Conservation (phyloP, 2,329 filamentous ascomycete species). For the Phyllosticta capitalensis region DNA sequence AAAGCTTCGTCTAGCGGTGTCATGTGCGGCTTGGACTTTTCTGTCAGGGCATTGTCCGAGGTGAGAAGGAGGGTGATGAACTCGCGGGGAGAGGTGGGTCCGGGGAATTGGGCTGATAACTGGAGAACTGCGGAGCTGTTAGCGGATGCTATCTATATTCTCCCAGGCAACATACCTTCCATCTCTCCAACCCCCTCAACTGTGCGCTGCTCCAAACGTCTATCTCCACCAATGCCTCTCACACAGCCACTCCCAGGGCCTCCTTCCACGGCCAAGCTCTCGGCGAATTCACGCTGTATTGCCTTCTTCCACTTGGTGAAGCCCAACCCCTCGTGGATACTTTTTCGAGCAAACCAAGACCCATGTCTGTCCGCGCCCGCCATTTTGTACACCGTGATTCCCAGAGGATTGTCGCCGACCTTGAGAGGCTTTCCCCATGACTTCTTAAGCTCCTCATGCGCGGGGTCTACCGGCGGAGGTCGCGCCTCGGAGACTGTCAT, state of each 20-base stretch:
- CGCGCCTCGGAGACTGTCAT: conserved; percentile 45
- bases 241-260: conserved; percentile 65
- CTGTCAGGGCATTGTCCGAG: conserved; percentile 45
- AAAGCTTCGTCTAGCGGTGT: conserved; percentile 20
- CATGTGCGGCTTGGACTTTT: conserved; percentile 29
- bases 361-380: conserved; percentile 70
- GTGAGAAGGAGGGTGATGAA: conserved; percentile 74
- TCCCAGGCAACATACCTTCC: conserved; percentile 41
- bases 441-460: conserved; percentile 57
- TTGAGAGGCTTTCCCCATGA: conserved; percentile 82
- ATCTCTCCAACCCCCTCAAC: conserved; percentile 52
- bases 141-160: not conserved
- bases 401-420: conserved; percentile 63
- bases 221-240: conserved; percentile 77
- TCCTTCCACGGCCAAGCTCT: conserved; percentile 62
- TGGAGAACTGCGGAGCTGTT: conserved; percentile 57
- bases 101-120: conserved; percentile 80
- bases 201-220: conserved; percentile 54
- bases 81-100: conserved; percentile 77
- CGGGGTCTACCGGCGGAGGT: conserved; percentile 38
- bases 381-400: conserved; percentile 72
- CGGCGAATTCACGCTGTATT: conserved; percentile 68
- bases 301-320: conserved; percentile 72
- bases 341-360: conserved; percentile 80
- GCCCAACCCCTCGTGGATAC: conserved; percentile 67